Evolutionary conservation across 768 basidiomycete genomes (phyloP).

Genomic region (Termitomyces sp.): DNA sequence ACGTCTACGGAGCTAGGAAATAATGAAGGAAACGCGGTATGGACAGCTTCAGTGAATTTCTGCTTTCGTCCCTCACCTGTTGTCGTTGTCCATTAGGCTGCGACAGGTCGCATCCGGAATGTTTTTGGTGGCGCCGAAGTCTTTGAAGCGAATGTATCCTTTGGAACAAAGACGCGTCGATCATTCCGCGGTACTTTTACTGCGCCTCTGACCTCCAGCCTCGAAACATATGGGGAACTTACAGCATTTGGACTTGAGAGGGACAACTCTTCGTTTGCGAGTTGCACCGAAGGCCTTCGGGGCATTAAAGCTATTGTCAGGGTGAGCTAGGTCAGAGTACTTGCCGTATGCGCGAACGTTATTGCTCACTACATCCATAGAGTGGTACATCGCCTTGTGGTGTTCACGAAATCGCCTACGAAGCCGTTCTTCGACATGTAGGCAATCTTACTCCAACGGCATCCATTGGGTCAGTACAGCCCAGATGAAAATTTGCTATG

Average conservation of each 20-base stretch:
- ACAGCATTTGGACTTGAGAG: constrained; percentile 69
- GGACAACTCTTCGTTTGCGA: constrained; percentile 77
- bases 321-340: constrained; percentile 59
- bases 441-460: constrained; percentile 67
- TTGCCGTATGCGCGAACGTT: constrained; percentile 13
- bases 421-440: constrained; percentile 74
- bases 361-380: constrained; percentile 21
- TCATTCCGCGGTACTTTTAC: constrained; percentile 70
- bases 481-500: not conserved
- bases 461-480: constrained; percentile 63
- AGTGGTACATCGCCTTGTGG: constrained; percentile 32
- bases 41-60: constrained; percentile 22
- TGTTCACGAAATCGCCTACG: constrained; percentile 79
- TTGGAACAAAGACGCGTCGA: constrained; percentile 83
- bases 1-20: constrained; percentile 91
- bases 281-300: constrained; percentile 57
- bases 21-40: constrained; percentile 87
- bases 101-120: constrained; percentile 79
- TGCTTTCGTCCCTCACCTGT: not conserved
- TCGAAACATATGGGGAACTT: constrained; percentile 67
- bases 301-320: constrained; percentile 65
- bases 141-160: constrained; percentile 73
- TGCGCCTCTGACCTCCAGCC: constrained; percentile 52
- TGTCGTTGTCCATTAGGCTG: constrained; percentile 38
- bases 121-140: constrained; percentile 89